Evolutionary conservation across 2,329 filamentous ascomycete species (phyloP).

Genomic region (Colletotrichum higginsianum): DNA sequence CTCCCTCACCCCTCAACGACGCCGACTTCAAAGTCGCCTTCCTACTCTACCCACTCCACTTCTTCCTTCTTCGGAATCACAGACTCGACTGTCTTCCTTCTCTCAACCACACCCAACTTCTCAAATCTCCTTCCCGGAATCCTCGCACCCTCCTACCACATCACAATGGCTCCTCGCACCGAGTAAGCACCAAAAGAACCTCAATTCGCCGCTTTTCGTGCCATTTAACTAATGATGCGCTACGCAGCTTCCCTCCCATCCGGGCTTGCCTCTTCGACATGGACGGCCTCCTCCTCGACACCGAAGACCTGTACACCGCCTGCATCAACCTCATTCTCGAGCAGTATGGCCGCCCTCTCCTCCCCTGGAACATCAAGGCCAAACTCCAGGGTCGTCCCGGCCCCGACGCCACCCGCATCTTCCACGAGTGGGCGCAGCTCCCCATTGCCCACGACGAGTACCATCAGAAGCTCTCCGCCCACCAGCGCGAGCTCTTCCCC

Average conservation of each 20-base stretch:
- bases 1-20: background rate
- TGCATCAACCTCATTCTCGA: slow-evolving; percentile 87
- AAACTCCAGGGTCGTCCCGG: slow-evolving; percentile 77
- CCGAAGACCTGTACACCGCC: slow-evolving; percentile 89
- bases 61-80: background rate
- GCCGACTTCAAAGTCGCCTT: background rate
- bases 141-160: slow-evolving; percentile 14
- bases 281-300: slow-evolving; percentile 96
- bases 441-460: slow-evolving; percentile 83
- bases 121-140: background rate
- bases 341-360: slow-evolving; percentile 78
- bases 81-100: background rate
- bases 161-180: slow-evolving; percentile 59
- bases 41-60: background rate
- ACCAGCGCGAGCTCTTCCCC: slow-evolving; percentile 83
- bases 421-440: slow-evolving; percentile 86
- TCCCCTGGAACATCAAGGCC: slow-evolving; percentile 97
- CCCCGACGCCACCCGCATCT: slow-evolving; percentile 67
- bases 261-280: slow-evolving; percentile 98
- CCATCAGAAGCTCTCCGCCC: slow-evolving; percentile 66
- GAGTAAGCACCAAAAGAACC: slow-evolving; percentile 56
- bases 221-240: background rate
- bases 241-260: slow-evolving; percentile 80
- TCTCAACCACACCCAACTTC: background rate
- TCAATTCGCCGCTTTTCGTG: slow-evolving; percentile 48